Evolutionary conservation across 164 flowering plant species (phyloP), one percentile per base, ranked within the genome.

Genomic region (Annona squamosa): DNA sequence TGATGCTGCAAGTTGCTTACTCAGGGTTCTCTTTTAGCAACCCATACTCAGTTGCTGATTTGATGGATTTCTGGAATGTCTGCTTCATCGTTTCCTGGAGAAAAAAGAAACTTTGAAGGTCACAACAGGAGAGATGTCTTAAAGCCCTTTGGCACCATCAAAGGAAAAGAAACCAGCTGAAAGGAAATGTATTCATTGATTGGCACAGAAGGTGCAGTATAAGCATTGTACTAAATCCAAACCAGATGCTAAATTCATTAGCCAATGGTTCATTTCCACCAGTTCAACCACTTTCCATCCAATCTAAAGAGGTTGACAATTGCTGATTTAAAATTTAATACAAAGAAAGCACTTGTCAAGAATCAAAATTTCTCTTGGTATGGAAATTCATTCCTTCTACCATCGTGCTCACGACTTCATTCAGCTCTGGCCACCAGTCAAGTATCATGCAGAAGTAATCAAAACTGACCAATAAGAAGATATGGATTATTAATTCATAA

Each of bases 61-160:
- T 93, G 47, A 89, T 83, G 46, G 93, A 85, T 83, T 89, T 89
- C 71, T 93, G 91, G 72, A 91, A 93, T 10, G 90, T 93, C 74
- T 93, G 97, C 79, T 88, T 96, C 95, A 96, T 87, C 26, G 96
- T 91, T 70, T 96, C 98, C 99, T 96, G 90, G 69, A 63, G 65
- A 17, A 18, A 37, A 63, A 6, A 63, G 65, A 17, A 13, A 62
- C 37, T 26, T 26, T 26, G 37, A 18, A 62, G 0, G 26, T 17
- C 13, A 4, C 13, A 62, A 17, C 18, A 63, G n/a, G n/a, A 63
- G 65, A 63, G 37, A 63, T 3, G 65, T n/a, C 18, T 63, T 63
- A 19, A n/a, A 63, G 37, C n/a, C 37, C 5, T 63, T 6, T 52
- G 59, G 59, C 13, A 52, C 7, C 9, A 16, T 9, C 59, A 9